Conservation (phyloP, 331 rosid genomes). For the Pyrus hybrid region DNA sequence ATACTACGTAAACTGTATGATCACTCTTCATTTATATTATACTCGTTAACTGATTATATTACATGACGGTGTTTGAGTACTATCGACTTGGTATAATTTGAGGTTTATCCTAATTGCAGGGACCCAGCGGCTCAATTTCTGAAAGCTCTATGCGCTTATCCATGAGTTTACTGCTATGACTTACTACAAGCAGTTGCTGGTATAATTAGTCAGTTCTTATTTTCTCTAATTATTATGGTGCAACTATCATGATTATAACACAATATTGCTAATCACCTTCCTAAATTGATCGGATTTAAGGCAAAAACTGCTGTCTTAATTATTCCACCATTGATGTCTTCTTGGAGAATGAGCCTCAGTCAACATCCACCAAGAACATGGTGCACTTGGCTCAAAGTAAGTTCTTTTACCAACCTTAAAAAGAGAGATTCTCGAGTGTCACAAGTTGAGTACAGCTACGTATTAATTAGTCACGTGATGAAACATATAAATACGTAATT, state of each 20-base stretch:
- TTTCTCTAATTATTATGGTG: background rate
- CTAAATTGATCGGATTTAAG: conserved; percentile 21
- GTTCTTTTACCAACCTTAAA: background rate
- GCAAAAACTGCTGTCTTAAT: conserved; percentile 77
- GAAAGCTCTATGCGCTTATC: conserved; percentile 34
- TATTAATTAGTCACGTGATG: too few relatives aligned
- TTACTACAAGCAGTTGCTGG: conserved; percentile 55
- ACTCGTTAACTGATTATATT: too few relatives aligned
- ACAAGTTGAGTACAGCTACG: too few relatives aligned
- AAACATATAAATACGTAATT: too few relatives aligned
- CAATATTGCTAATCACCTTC: background rate
- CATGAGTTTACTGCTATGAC: conserved; percentile 59
- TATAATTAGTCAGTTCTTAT: conserved; percentile 7
- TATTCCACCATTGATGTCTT: conserved; percentile 61
- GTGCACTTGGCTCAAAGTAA: conserved; percentile 86
- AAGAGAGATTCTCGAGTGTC: background rate
- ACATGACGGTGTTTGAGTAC: background rate
- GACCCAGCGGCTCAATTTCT: conserved; percentile 29
- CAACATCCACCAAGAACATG: conserved; percentile 79
- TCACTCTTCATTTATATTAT: too few relatives aligned
- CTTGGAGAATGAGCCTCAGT: conserved; percentile 62
- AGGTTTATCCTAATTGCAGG: conserved; percentile 25
- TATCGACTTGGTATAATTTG: too few relatives aligned
- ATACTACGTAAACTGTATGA: too few relatives aligned
- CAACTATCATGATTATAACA: background rate